Conservation (phyloP, 768 basidiomycete genomes). For the Cantharellus anzutake region DNA sequence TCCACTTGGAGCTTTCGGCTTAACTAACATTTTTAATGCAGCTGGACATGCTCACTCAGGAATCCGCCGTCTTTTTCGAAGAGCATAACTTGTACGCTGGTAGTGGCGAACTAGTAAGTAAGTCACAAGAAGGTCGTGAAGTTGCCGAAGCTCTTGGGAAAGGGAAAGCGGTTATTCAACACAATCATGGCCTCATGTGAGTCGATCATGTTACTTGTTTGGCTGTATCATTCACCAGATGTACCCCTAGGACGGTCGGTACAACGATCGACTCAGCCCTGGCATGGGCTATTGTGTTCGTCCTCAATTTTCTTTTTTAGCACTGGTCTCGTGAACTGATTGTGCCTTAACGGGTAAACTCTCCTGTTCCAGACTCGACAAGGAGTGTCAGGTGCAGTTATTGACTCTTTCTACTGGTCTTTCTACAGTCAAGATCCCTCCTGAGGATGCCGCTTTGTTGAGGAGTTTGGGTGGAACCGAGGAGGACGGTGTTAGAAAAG, state of each 20-base stretch:
- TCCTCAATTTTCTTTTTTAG: slow-evolving; percentile 3
- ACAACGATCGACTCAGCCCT: slow-evolving; percentile 26
- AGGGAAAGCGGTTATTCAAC: slow-evolving; percentile 24
- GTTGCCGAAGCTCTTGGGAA: slow-evolving; percentile 26
- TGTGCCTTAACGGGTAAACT: not conserved
- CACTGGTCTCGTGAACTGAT: too few species aligned
- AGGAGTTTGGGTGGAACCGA: too few species aligned
- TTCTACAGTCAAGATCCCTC: slow-evolving; percentile 8
- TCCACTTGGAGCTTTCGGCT: too few species aligned
- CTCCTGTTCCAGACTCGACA: slow-evolving; percentile 16
- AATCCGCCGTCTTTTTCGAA: slow-evolving; percentile 26
- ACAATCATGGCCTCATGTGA: slow-evolving; percentile 17
- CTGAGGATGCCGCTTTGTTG: not conserved
- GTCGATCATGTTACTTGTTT: too few species aligned
- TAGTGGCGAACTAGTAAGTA: slow-evolving; percentile 32
- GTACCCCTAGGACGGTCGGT: slow-evolving; percentile 14
- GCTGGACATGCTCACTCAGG: slow-evolving; percentile 27
- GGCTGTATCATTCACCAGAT: too few species aligned
- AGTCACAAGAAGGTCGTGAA: slow-evolving; percentile 24
- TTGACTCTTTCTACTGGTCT: slow-evolving; percentile 23
- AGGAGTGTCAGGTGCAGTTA: slow-evolving; percentile 28
- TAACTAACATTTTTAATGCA: slow-evolving; percentile 5
- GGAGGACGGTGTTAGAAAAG: too few species aligned
- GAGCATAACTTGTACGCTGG: slow-evolving; percentile 26
- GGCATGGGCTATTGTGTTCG: slow-evolving; percentile 19